These are phyloP conservation scores for Murraya paniculata DNA, from an alignment of 345 rosid genomes.

Conservation along the genomic window DNA sequence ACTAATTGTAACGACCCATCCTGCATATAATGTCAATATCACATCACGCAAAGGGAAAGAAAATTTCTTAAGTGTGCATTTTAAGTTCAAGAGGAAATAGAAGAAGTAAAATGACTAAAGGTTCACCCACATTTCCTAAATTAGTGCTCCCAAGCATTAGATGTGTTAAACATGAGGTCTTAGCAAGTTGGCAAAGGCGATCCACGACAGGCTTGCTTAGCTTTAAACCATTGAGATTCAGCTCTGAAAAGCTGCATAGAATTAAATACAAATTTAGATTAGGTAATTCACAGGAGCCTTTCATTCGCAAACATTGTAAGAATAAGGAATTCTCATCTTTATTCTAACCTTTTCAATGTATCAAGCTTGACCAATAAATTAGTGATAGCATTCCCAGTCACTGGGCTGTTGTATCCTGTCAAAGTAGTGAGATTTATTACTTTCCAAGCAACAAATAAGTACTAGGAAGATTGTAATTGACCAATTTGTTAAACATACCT, in stretches of 20 bases:
- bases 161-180: conserved; percentile 56
- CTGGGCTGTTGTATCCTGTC: conserved; percentile 67
- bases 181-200: conserved; percentile 69
- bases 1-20: conserved; percentile 63
- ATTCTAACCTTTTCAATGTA: conserved; percentile 53
- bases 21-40: conserved; percentile 35
- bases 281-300: neutral
- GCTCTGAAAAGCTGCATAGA: conserved; percentile 64
- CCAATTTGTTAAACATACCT: conserved; percentile 41
- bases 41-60: conserved; percentile 10
- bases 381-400: conserved; percentile 62
- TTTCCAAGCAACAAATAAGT: conserved; percentile 11
- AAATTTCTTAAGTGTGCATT: neutral
- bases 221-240: conserved; percentile 76
- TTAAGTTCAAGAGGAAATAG: neutral
- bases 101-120: neutral
- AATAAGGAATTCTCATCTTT: conserved; percentile 8
- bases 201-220: conserved; percentile 60
- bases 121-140: conserved; percentile 68
- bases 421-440: conserved; percentile 6
- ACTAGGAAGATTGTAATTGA: neutral
- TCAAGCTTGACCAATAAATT: conserved; percentile 64
- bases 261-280: conserved; percentile 6
- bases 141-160: conserved; percentile 74
- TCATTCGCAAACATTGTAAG: neutral